A percentile compares a stretch with the other conserved stretches of the same genome.
phyloP scores from a whole-genome alignment of 768 basidiomycete species.

The Calocybe indica region DNA sequence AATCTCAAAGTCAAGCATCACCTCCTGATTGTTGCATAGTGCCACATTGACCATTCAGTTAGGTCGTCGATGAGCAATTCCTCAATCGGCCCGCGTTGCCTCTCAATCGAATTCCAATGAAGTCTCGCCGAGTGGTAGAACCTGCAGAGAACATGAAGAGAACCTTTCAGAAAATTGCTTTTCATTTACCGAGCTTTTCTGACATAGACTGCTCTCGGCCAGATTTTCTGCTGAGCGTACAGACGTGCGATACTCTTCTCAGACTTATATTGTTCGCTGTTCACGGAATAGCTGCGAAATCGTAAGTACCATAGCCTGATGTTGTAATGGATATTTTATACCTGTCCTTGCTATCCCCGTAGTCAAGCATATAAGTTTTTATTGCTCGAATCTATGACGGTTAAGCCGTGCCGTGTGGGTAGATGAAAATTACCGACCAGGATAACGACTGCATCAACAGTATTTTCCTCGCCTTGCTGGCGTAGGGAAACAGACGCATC shows the following conservation, averaged over 20 bases:
- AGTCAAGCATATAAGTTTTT: conserved; percentile 67
- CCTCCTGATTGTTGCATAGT: conserved; percentile 56
- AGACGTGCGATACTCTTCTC: conserved; percentile 64
- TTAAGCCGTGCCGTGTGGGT: not conserved
- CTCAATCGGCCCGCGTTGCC: conserved; percentile 52
- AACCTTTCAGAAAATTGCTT: not conserved
- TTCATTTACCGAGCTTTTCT: conserved; percentile 51
- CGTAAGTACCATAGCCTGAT: not conserved
- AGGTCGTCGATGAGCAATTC: conserved; percentile 66
- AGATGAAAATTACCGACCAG: conserved; percentile 37
- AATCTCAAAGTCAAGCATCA: conserved; percentile 15
- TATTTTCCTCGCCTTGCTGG: conserved; percentile 74
- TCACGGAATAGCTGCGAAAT: conserved; percentile 43
- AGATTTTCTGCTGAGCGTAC: conserved; percentile 65
- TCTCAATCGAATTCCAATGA: conserved; percentile 71
- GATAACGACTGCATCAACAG: conserved; percentile 74
- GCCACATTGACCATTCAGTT: conserved; percentile 72
- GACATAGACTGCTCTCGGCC: conserved; percentile 70
- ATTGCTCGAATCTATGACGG: conserved; percentile 53
- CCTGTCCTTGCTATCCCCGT: conserved; percentile 65
- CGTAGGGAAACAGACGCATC: conserved; percentile 60
- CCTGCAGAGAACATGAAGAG: conserved; percentile 22
- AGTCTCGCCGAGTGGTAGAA: conserved; percentile 63
- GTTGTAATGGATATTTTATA: conserved; percentile 7
- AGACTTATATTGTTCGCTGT: conserved; percentile 49